Conservation (phyloP, 139 green algal species). For the Deuterostichococcus epilithicus region DNA sequence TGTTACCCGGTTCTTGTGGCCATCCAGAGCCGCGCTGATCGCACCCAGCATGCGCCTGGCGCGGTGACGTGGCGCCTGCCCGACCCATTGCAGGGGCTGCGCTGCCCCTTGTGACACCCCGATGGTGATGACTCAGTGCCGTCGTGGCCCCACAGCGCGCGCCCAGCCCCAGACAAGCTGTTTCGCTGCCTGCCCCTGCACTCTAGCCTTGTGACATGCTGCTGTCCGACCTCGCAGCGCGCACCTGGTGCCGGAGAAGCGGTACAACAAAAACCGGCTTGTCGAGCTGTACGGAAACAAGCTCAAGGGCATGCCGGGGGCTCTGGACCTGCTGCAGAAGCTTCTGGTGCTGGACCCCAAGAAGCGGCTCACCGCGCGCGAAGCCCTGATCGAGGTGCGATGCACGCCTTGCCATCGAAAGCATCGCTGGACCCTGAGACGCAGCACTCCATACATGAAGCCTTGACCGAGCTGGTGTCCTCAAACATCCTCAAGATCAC, state of each 20-base stretch:
- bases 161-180: too few species aligned
- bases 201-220: too few species aligned
- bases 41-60: too few species aligned
- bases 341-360: constrained; percentile 71
- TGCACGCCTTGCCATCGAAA: neutral
- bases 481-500: neutral
- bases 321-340: constrained; percentile 60
- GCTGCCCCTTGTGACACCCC: too few species aligned
- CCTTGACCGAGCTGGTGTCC: neutral
- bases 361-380: constrained; percentile 52
- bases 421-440: neutral
- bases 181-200: too few species aligned
- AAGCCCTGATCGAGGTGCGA: constrained; percentile 21
- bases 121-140: too few species aligned
- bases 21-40: too few species aligned
- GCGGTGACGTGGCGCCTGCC: too few species aligned
- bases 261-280: constrained; percentile 20
- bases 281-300: neutral
- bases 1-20: too few species aligned
- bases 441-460: neutral
- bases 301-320: constrained; percentile 10
- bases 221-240: constrained; percentile 19
- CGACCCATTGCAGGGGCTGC: too few species aligned
- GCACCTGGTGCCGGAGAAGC: constrained; percentile 11
- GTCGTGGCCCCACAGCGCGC: too few species aligned